Conservation (phyloP, 768 basidiomycete species). For the Collybiopsis confluens region DNA sequence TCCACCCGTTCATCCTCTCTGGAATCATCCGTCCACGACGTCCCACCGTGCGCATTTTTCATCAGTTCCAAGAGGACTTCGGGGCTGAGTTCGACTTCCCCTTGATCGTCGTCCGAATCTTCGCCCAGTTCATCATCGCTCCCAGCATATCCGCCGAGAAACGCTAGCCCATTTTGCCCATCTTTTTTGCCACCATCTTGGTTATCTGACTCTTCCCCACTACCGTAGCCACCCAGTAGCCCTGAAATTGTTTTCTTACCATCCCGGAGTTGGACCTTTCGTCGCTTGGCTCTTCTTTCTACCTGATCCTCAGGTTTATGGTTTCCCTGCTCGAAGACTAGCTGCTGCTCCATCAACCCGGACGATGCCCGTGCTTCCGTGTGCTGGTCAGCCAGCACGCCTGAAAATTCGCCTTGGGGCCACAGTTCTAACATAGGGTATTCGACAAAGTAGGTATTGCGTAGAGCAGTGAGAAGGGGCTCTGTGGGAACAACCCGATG, state of each 20-base stretch:
- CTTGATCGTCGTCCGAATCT: conserved; percentile 31
- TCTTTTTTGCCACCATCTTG: conserved; percentile 28
- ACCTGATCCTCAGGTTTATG: conserved; percentile 7
- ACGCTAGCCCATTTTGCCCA: conserved; percentile 31
- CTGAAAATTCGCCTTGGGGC: conserved; percentile 52
- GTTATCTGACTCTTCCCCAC: conserved; percentile 34
- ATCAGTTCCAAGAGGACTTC: conserved; percentile 39
- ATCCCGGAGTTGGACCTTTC: conserved; percentile 47
- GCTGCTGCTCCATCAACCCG: conserved; percentile 15
- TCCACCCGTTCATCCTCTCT: conserved; percentile 24
- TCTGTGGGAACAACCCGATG: conserved; percentile 52
- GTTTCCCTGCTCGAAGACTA: neutral
- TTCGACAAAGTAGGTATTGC: conserved; percentile 69
- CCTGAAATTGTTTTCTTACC: conserved; percentile 54
- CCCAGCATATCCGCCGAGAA: conserved; percentile 44
- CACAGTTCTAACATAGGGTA: conserved; percentile 81
- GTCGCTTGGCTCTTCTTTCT: conserved; percentile 45
- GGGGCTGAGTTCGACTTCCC: conserved; percentile 33
- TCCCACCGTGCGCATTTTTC: conserved; percentile 30
- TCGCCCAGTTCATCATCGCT: conserved; percentile 42
- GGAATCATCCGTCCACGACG: conserved; percentile 20
- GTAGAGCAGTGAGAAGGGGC: conserved; percentile 45
- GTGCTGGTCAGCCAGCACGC: conserved; percentile 51
- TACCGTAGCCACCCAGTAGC: conserved; percentile 61
- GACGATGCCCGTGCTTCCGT: conserved; percentile 16